Evolutionary conservation across 2,329 filamentous ascomycete genomes (phyloP), one percentile per base, ranked within the genome.

Genomic region (Exophiala mesophila): DNA sequence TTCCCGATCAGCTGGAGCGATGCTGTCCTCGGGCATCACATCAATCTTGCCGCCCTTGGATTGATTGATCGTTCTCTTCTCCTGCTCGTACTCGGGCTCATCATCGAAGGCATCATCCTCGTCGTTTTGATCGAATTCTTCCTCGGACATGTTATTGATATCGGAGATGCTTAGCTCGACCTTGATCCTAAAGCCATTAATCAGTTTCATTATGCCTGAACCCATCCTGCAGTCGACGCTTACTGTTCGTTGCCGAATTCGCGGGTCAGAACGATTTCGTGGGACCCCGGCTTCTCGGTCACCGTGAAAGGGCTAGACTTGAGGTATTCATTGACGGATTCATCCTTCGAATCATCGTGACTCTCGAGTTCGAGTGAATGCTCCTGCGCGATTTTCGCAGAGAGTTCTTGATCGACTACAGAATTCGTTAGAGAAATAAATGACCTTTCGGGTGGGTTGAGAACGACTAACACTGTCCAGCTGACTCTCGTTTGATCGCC

Each of bases 231-330:
- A 9, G 29, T 12, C 12, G 15, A 10, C 30, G 66, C 81, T 67
- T 68, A 92, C 88, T 83, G 87, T 73, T 98, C 92, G 51, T 94
- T 82, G 58, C 85, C 85, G 60, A 86, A 90, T 53, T 78, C 83
- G 60, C 89, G 84, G 48, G 80, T 84, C 54, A 98, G 76, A 59
- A 84, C 75, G 55, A 98, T 85, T 56, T 95, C 88, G 70, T 97
- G 86, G 65, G 88, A 78, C 50, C 92, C 92, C 19, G 83, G 74
- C 21, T 75, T 79, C 66, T 98, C 92, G 59, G 86, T 73, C 49
- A 82, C 64, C 74, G 90, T 75, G 67, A 88, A 98, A 29, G 83
- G 77, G 60, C 83, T 82, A 70, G 87, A 90, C 61, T 90, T 81
- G 35, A 96, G 69, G 68, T 94, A 96, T 64, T 92, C 86, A 69